Evolutionary conservation across 371 early-diverging fungal genomes (phyloP), one percentile per base, ranked within the genome.

Genomic region (Apophysomyces sp.): DNA sequence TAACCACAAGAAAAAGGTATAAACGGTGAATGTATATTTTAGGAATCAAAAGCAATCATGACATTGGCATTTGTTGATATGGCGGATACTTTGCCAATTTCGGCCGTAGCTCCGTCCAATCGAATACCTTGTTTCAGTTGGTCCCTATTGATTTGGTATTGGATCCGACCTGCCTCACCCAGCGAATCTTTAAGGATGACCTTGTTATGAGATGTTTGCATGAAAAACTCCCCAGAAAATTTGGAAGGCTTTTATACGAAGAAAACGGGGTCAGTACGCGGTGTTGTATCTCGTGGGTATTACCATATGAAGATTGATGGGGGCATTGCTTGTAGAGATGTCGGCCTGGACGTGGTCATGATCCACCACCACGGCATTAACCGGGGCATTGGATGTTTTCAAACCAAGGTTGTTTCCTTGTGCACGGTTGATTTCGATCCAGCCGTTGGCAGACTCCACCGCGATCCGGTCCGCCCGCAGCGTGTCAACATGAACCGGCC

Each of bases 371-470:
- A 26, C 55, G 7, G 61, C 53, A 28, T 54, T 59, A 24, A 71
- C 63, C 4, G 57, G 56, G 13, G 62, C 61, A 44, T 71, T 71
- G 53, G 67, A 36, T 8, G 72, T 67, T 26, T 51, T 59, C 12
- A 59, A 24, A 3, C 2, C 9, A 11, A 59, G 8, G 4, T 44
- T 16, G 8, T 59, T 2, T 21, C 18, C 12, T 30, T 59, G 7
- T 12, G 7, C 18, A 34, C 32, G 18, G 30, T 57, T 61, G 3
- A 37, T 41, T 27, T 30, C 16, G 26, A 68, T 30, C 36, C 61
- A 60, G n/a, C 34, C 26, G n/a, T 36, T 28, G 9, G 36, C 18
- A 0, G 57, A 26, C 16, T 56, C 56, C 1, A 21, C 27, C 21
- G 30, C 57, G 52, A 49, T 28, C 13, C 12, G 24, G 24, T 51